Conservation (phyloP, 805 yeast genomes). For the Metschnikowia anglica region DNA sequence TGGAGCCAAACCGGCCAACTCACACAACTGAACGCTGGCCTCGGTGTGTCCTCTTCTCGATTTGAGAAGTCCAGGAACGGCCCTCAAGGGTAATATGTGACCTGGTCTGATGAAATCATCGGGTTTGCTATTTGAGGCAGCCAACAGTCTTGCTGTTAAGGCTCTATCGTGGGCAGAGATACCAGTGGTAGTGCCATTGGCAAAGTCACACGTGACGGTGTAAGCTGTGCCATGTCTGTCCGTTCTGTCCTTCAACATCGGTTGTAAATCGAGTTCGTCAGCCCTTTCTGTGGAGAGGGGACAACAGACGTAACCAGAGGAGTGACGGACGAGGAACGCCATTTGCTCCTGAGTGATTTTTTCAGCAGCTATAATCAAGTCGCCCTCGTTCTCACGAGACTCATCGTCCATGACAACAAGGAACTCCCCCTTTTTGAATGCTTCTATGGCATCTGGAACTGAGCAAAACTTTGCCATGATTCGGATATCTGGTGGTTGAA, state of each 20-base stretch:
- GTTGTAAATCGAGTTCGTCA: constrained; percentile 73
- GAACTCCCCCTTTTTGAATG: constrained; percentile 70
- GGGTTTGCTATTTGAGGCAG: constrained; percentile 55
- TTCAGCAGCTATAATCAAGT: constrained; percentile 90
- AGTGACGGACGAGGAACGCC: constrained; percentile 89
- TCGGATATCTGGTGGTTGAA: neutral
- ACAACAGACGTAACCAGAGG: constrained; percentile 91
- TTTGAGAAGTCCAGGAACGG: constrained; percentile 78
- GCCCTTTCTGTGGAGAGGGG: constrained; percentile 81
- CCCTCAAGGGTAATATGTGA: constrained; percentile 89
- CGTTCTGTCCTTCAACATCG: constrained; percentile 57
- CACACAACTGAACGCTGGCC: constrained; percentile 88
- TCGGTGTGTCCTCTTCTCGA: constrained; percentile 94
- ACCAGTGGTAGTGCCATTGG: constrained; percentile 93
- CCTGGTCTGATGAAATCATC: constrained; percentile 87
- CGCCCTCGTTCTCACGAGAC: constrained; percentile 96
- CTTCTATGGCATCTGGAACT: constrained; percentile 70
- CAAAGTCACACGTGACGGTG: constrained; percentile 85
- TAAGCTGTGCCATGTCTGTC: constrained; percentile 98
- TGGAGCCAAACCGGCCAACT: constrained; percentile 71
- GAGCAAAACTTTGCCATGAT: constrained; percentile 41
- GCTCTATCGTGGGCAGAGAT: constrained; percentile 94
- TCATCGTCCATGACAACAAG: constrained; percentile 97
- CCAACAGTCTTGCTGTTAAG: constrained; percentile 70
- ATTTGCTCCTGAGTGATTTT: constrained; percentile 74